phyloP scores from a whole-genome alignment of 2,329 filamentous ascomycete genomes.

The Apiospora arundinis region DNA sequence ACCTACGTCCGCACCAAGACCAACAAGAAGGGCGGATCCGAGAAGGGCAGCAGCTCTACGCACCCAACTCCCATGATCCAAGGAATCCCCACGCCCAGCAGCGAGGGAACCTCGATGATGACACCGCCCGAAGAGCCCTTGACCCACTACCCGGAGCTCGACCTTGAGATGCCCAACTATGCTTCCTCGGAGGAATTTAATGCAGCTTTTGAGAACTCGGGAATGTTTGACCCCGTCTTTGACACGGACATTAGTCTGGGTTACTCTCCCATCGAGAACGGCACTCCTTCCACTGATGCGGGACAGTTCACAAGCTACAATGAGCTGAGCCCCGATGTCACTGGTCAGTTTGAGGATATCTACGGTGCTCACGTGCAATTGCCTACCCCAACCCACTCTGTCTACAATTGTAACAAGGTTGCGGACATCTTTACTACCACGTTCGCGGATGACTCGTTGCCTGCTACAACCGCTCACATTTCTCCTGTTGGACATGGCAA shows the following conservation, averaged over 20 bases:
- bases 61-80: conserved; percentile 65
- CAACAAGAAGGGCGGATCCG: conserved; percentile 65
- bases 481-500: conserved; percentile 74
- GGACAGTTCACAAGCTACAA: conserved; percentile 64
- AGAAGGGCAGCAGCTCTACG: conserved; percentile 49
- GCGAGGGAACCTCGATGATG: conserved; percentile 60
- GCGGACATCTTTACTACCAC: conserved; percentile 48
- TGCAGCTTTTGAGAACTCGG: conserved; percentile 31
- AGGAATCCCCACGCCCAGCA: conserved; percentile 68
- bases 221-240: conserved; percentile 47
- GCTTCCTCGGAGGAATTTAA: conserved; percentile 54
- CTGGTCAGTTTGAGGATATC: conserved; percentile 65
- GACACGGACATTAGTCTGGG: conserved; percentile 46
- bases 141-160: conserved; percentile 42
- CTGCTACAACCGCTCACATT: conserved; percentile 58
- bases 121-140: conserved; percentile 62
- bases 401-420: conserved; percentile 52
- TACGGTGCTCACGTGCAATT: conserved; percentile 65
- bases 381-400: conserved; percentile 53
- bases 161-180: conserved; percentile 56
- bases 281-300: conserved; percentile 52
- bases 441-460: conserved; percentile 47
- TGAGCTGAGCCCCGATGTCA: conserved; percentile 65
- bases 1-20: conserved; percentile 91
- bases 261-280: conserved; percentile 57